Conservation (phyloP, 768 basidiomycete species). For the Hemileccinum impolitum region DNA sequence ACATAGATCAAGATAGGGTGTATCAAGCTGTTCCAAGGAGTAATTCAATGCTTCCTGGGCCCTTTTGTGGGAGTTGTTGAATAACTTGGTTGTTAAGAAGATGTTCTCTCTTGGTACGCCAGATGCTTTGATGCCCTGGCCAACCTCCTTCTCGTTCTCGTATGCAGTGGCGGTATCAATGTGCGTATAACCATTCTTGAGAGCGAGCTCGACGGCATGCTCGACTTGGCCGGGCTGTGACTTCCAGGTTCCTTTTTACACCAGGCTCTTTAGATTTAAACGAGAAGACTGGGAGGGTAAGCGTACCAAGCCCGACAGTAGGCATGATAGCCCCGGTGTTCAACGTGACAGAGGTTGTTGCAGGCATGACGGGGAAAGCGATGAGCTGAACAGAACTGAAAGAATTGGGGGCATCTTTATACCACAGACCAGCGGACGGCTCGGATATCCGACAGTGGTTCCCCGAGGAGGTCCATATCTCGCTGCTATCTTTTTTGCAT, state of each 20-base stretch:
- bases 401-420: not conserved
- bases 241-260: conserved; percentile 63
- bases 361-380: conserved; percentile 39
- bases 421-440: not conserved
- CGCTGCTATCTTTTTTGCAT: not conserved
- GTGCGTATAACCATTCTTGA: conserved; percentile 68
- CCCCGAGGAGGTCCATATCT: not conserved
- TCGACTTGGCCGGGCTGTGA: conserved; percentile 64
- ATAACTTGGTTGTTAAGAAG: conserved; percentile 75
- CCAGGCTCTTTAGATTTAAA: too few relatives aligned
- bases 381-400: not conserved
- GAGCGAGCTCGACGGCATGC: conserved; percentile 66
- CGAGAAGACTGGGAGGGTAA: not conserved
- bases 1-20: conserved; percentile 79
- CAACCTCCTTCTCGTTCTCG: conserved; percentile 75
- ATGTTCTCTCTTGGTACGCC: conserved; percentile 67
- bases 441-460: not conserved
- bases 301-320: conserved; percentile 58
- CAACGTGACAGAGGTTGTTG: conserved; percentile 49
- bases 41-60: conserved; percentile 57
- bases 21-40: conserved; percentile 64
- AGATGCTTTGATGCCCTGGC: conserved; percentile 67
- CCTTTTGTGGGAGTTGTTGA: conserved; percentile 54
- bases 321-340: conserved; percentile 80
- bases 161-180: conserved; percentile 68